Base-by-base conservation (phyloP, 2,329 filamentous ascomycete species). In the Falciphora oryzae region DNA sequence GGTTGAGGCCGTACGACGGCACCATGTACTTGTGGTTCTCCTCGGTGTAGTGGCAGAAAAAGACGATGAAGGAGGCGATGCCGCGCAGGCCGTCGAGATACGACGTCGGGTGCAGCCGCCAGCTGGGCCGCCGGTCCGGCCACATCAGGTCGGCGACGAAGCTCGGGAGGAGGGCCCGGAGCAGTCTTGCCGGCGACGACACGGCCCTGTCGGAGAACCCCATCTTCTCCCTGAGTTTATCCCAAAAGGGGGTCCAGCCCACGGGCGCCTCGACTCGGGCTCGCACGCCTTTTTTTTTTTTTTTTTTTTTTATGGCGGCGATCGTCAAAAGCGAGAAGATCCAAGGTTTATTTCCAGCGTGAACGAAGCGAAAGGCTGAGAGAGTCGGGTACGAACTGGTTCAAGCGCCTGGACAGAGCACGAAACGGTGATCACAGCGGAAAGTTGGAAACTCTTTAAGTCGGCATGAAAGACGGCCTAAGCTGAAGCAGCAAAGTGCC, bases 61-160 rank as follows among this genome's bases (percentile, higher is more conserved):
- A 81, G 66, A 83, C 80, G 57, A 82, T 68, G 63, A 82, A 73
- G 13, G 79, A 78, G 25, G 80, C 80, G 35, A 83, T 71, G 29
- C 81, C 81, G n/a, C 80, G 79, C 59, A 83, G 71, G 38, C 81
- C 80, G 71, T 83, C 80, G 60, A 83, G 76, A 68, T 81, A 82
- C 16, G 79, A 78, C 1, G 79, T 81, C 57, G 76, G 73, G 66
- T 79, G 78, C 11, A 75, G 53, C 56, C 66, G 70, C 66, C 69
- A 72, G 29, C 67, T 63, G 53, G 68, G 66, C 65, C 67, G 70
- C 57, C 72, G 70, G 7, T 75, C 72, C 32, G 72, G 72, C 70
- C 72, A 74, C 63, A 75, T 28, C 57, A 64, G 35, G 59, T 75
- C 72, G 65, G 73, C 69, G 64, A 76, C 63, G 66, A 76, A 76